Evolutionary conservation across 768 basidiomycete genomes (phyloP).

Genomic region (Agrocybe pediades): DNA sequence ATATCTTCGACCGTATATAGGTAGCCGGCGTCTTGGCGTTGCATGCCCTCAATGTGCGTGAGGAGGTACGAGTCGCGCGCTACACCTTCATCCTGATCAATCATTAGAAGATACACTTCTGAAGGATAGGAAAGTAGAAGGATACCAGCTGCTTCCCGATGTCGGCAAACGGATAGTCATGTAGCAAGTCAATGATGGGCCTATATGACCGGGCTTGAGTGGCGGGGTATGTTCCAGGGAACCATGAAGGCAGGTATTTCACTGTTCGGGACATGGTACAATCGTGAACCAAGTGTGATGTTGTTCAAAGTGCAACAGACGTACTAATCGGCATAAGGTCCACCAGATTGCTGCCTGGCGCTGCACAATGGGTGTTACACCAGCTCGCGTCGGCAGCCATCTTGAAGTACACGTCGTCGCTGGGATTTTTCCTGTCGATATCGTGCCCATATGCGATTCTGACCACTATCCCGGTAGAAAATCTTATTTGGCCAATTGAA

Average conservation of each 20-base stretch:
- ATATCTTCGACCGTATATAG: slow-evolving; percentile 21
- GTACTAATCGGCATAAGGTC: slow-evolving; percentile 47
- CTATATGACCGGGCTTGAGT: slow-evolving; percentile 49
- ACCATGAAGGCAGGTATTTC: slow-evolving; percentile 55
- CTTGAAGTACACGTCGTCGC: slow-evolving; percentile 46
- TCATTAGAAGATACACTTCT: too few relatives aligned
- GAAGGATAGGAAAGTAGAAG: too few relatives aligned
- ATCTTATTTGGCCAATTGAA: too few relatives aligned
- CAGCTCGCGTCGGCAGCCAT: slow-evolving; percentile 47
- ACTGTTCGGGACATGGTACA: slow-evolving; percentile 35
- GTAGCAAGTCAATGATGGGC: slow-evolving; percentile 48
- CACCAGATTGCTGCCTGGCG: slow-evolving; percentile 46
- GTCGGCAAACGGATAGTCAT: slow-evolving; percentile 51
- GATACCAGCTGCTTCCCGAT: slow-evolving; percentile 63
- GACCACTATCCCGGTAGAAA: slow-evolving; percentile 45
- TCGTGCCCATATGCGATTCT: slow-evolving; percentile 51
- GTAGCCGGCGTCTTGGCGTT: slow-evolving; percentile 17
- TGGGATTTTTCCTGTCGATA: slow-evolving; percentile 43
- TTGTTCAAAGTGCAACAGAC: slow-evolving; percentile 3
- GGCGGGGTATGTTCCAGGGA: slow-evolving; percentile 60
- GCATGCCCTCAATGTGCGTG: background rate
- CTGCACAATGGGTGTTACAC: slow-evolving; percentile 47
- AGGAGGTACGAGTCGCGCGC: background rate
- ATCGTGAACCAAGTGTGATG: background rate
- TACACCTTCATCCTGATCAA: too few relatives aligned